phyloP scores from a whole-genome alignment of 495 filamentous ascomycete species.

The Talaromyces liani region DNA sequence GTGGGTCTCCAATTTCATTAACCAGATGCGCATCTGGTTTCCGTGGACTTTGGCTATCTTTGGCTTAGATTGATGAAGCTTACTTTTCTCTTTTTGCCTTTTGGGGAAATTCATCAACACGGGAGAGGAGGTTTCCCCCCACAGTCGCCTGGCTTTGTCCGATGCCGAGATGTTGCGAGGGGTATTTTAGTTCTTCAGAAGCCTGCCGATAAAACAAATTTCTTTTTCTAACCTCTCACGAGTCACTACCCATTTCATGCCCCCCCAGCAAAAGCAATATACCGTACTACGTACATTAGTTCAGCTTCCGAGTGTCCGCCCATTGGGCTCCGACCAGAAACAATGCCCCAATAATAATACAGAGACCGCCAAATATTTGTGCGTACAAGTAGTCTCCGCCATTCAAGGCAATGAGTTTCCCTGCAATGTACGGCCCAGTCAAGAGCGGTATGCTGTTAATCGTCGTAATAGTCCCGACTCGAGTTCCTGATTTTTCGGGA shows the following conservation, averaged over 20 bases:
- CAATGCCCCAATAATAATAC: slow-evolving; percentile 1
- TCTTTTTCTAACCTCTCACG: background rate
- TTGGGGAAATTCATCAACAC: background rate
- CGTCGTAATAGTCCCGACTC: slow-evolving; percentile 67
- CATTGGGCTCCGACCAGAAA: background rate
- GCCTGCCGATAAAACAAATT: background rate
- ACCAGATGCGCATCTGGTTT: background rate
- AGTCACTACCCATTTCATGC: background rate
- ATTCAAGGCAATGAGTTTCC: slow-evolving; percentile 37
- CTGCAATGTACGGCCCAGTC: slow-evolving; percentile 61
- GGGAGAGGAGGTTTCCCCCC: background rate
- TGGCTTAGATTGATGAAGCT: background rate
- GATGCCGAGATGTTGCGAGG: background rate
- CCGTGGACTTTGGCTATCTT: background rate
- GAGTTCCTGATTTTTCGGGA: slow-evolving; percentile 51
- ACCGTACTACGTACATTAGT: background rate
- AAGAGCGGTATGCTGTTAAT: slow-evolving; percentile 58
- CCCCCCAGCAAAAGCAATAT: background rate
- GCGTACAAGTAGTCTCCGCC: slow-evolving; percentile 29
- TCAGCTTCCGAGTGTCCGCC: background rate
- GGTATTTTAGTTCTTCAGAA: background rate
- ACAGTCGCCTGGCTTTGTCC: background rate
- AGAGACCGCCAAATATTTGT: background rate
- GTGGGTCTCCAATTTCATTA: background rate
- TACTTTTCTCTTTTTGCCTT: background rate